Conservation (phyloP, 495 filamentous ascomycete species). For the Diplogelasinospora grovesii region DNA sequence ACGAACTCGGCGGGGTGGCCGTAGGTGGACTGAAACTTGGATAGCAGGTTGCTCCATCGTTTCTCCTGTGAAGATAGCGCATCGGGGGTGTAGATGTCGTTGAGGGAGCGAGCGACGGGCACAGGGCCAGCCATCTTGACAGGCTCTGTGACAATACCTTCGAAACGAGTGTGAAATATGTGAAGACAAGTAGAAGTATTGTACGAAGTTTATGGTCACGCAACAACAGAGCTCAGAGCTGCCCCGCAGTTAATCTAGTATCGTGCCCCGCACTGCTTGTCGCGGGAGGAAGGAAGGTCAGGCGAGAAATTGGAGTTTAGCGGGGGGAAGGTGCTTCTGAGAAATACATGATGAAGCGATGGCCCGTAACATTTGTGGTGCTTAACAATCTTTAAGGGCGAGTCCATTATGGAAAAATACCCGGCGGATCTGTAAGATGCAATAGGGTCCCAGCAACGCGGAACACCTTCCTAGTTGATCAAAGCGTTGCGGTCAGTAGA, state of each 20-base stretch:
- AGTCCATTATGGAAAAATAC: too few species aligned
- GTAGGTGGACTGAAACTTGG: slow-evolving; percentile 67
- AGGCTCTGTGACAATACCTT: neutral
- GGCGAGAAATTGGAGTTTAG: too few species aligned
- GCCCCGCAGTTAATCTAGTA: neutral
- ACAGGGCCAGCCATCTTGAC: slow-evolving; percentile 50
- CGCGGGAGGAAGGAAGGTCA: too few species aligned
- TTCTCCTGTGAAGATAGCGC: slow-evolving; percentile 47
- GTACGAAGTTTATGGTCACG: neutral
- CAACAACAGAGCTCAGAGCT: neutral
- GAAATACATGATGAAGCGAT: too few species aligned
- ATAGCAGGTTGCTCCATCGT: slow-evolving; percentile 67
- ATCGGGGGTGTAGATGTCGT: slow-evolving; percentile 63
- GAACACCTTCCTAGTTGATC: too few species aligned
- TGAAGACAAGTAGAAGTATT: neutral
- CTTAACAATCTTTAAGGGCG: too few species aligned
- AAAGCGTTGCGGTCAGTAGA: too few species aligned
- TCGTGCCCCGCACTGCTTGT: neutral
- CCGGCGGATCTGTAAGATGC: too few species aligned
- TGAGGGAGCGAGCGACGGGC: slow-evolving; percentile 51
- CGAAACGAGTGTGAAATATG: neutral
- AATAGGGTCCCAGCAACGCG: too few species aligned
- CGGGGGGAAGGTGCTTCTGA: too few species aligned
- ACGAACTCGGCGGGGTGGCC: slow-evolving; percentile 70
- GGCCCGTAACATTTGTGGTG: too few species aligned